Percentiles rank a stretch among this genome's conserved stretches.
phyloP scores from a whole-genome alignment of 352 stramenopile genomes.

The Phytopythium cucurbitacearum region DNA sequence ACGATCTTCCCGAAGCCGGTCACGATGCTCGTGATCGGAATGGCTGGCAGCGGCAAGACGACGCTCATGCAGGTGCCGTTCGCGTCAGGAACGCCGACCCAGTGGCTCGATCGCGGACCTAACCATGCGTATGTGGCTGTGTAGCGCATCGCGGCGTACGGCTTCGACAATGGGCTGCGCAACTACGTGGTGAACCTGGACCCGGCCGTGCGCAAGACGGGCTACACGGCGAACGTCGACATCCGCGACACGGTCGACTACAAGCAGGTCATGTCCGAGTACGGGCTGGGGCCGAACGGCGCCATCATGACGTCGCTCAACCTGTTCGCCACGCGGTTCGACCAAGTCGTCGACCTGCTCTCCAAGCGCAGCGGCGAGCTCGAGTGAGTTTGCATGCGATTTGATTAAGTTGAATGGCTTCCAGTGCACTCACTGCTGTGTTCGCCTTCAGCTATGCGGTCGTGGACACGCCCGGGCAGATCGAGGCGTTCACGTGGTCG shows the following conservation, averaged over 20 bases:
- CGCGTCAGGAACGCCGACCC: neutral
- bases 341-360: conserved; percentile 96
- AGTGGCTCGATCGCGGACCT: too few relatives aligned
- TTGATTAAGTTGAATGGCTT: neutral
- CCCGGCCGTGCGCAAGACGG: conserved; percentile 94
- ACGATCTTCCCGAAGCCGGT: conserved; percentile 67
- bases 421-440: neutral
- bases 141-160: conserved; percentile 67
- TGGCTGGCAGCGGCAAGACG: conserved; percentile 96
- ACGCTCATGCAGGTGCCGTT: conserved; percentile 88
- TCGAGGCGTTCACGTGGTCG: conserved; percentile 99
- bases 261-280: conserved; percentile 98
- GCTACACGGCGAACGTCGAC: conserved; percentile 97
- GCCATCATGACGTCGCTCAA: conserved; percentile 99
- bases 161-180: conserved; percentile 53
- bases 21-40: conserved; percentile 91
- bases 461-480: conserved; percentile 98
- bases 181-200: conserved; percentile 99
- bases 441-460: conserved; percentile 87
- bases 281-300: conserved; percentile 97
- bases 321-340: conserved; percentile 99
- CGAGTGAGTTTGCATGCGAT: conserved; percentile 48
- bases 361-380: conserved; percentile 84
- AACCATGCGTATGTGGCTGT: neutral
- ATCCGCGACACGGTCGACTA: conserved; percentile 99